Evolutionary conservation across 768 basidiomycete genomes (phyloP), one percentile per base, ranked within the genome.

Genomic region (Leccinum incarnatum): DNA sequence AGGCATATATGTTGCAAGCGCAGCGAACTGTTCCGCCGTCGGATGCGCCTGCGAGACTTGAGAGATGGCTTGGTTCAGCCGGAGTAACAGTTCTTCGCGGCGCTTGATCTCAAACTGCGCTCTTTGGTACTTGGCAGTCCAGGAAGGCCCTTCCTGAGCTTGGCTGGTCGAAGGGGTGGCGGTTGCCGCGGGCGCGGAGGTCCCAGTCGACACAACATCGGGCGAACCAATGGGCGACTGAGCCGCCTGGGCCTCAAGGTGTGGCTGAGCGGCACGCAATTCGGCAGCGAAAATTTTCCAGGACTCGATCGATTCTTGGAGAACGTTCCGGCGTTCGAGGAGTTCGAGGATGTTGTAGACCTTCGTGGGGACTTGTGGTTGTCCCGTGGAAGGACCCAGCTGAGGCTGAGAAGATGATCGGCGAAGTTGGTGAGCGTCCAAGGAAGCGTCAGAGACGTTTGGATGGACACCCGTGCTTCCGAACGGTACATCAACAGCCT

Each of bases 31-130:
- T 49, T 69, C 71, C 34, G 71, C 64, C 5, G 57, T 58, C 34
- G 66, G 61, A 19, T 64, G 46, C 12, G 51, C 15, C 2, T 23
- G 21, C 17, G 61, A 62, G 34, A 67, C 51, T 29, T 71, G 69
- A 1, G 56, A 23, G 42, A 71, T 72, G 10, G 70, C 71, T 36
- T 67, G 71, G 36, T 72, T 69, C 36, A 71, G 54, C 10, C 67
- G 65, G 47, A 67, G 21, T 10, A 72, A 56, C 47, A 72, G 42
- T 21, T 70, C 70, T 54, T 72, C 66, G 40, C 69, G 68, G 25
- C 69, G 70, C 48, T 66, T 72, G 45, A 71, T 72, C 59, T 72
- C 71, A 54, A 70, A 62, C 36, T 66, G 70, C 17, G 64, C 65
- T 56, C 63, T 57, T 23, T 74, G 59, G 49, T 59, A 60, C 45